These are phyloP conservation scores for Curvularia eragrostidis DNA, from an alignment of 2,329 filamentous ascomycete species.

Conservation along the genomic window DNA sequence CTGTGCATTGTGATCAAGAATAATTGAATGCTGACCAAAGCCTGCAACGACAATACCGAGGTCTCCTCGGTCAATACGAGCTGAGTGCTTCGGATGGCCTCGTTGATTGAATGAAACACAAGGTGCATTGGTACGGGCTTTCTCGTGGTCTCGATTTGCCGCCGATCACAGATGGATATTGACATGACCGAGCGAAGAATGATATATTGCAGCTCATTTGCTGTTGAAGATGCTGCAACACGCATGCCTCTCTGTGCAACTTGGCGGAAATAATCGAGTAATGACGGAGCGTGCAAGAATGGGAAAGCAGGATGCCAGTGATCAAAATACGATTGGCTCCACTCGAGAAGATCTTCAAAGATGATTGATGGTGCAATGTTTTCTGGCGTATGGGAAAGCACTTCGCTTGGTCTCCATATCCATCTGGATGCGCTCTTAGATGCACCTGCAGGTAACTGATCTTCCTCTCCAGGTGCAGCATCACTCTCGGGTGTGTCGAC, in stretches of 20 bases:
- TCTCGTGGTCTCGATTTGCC: slow-evolving; percentile 18
- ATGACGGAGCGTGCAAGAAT: slow-evolving; percentile 31
- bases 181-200: slow-evolving; percentile 35
- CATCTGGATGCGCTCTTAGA: slow-evolving; percentile 31
- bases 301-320: slow-evolving; percentile 39
- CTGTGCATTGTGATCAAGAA: slow-evolving; percentile 35
- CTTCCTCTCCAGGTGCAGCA: slow-evolving; percentile 29
- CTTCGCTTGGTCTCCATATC: slow-evolving; percentile 28
- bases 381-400: slow-evolving; percentile 11
- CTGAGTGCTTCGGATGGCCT: slow-evolving; percentile 28
- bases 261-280: slow-evolving; percentile 28
- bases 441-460: slow-evolving; percentile 28
- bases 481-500: slow-evolving; percentile 28
- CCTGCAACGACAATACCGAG: slow-evolving; percentile 33
- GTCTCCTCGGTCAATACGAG: slow-evolving; percentile 30
- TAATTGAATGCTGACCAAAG: slow-evolving; percentile 32
- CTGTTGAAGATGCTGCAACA: slow-evolving; percentile 4
- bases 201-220: slow-evolving; percentile 23
- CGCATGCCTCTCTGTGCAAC: slow-evolving; percentile 9
- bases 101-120: slow-evolving; percentile 30
- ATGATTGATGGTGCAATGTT: slow-evolving; percentile 7
- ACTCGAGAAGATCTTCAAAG: slow-evolving; percentile 34
- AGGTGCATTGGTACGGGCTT: slow-evolving; percentile 21
- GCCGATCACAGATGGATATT: slow-evolving; percentile 30
- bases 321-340: slow-evolving; percentile 39